Percentiles rank a stretch among this genome's conserved stretches.
These are phyloP conservation scores for Bipolaris zeicola DNA, from an alignment of 2,329 filamentous ascomycete genomes.

Conservation along the genomic window DNA sequence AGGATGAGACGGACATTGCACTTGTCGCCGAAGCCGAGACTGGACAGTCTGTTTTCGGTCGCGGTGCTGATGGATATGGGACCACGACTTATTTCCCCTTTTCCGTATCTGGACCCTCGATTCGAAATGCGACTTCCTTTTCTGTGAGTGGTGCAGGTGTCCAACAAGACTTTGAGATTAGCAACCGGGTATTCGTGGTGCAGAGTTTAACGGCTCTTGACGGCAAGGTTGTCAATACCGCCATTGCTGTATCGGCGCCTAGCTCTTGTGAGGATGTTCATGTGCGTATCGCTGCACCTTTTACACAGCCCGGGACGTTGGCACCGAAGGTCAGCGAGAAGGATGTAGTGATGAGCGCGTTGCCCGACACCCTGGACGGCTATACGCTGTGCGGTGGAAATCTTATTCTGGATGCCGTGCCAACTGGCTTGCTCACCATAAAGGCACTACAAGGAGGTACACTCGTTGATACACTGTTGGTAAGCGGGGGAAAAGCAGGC, in stretches of 20 bases:
- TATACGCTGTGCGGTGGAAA: not conserved
- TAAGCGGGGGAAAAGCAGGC: not conserved
- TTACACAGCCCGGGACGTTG: not conserved
- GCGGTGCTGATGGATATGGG: not conserved
- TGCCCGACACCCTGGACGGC: not conserved
- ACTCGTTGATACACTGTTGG: not conserved
- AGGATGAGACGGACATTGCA: not conserved
- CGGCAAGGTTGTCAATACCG: not conserved
- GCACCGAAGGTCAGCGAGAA: not conserved
- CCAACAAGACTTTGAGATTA: not conserved
- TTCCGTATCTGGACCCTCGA: not conserved
- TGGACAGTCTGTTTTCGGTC: not conserved
- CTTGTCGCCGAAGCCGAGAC: not conserved
- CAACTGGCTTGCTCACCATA: not conserved
- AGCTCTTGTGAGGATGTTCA: not conserved
- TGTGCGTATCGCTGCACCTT: not conserved
- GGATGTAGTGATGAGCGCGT: not conserved
- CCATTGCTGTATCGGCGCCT: not conserved
- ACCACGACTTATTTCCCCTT: constrained; percentile 4
- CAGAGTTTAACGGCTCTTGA: not conserved
- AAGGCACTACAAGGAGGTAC: not conserved
- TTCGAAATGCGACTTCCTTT: not conserved
- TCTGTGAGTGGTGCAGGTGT: not conserved
- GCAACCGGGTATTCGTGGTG: not conserved
- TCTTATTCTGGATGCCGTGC: not conserved